Base-by-base conservation (phyloP, 2,329 filamentous ascomycete genomes). In the Pseudopyrenochaeta lycopersici region DNA sequence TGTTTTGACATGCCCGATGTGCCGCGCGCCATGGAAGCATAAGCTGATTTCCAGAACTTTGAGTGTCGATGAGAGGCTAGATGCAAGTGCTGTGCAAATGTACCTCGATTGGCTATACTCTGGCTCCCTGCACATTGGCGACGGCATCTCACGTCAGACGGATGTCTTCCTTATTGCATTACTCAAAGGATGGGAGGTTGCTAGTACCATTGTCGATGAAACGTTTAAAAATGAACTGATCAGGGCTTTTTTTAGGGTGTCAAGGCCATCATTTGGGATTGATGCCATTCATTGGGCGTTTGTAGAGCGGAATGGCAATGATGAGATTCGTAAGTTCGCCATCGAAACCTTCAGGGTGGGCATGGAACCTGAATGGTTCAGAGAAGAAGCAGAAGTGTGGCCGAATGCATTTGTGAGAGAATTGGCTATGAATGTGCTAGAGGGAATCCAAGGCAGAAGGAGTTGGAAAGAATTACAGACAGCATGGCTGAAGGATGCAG, bases 1-100 rank as follows among this genome's bases (percentile, higher is more conserved):
- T n/a, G n/a, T n/a, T n/a, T n/a, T n/a, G n/a, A n/a, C 46, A 0
- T 69, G 63, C 27, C 60, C 63, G 2, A 56, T 61, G 33, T 68
- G 62, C 30, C 64, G 60, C 20, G 30, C 44, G 1, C 12, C 32
- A n/a, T 64, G 56, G 56, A 46, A 45, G 32, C 38, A 44, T 15
- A 30, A 53, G 6, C 45, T 33, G 2, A 4, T 39, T 7, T 21
- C 32, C n/a, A 44, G 33, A 1, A 2, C 23, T 27, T 7, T 52
- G 6, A 20, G 35, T 11, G 5, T 50, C 12, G 29, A 39, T 14
- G 30, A 21, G 6, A n/a, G 41, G 1, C 46, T 62, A 1, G 46
- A 60, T 11, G 23, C 32, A 0, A 29, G 47, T 7, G 44, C 50
- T 2, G 42, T 65, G 7, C 52, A 60, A 27, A 14, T 21, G 1